These are phyloP conservation scores for Plasmodium ovale DNA, from an alignment of 169 alveolate species.

Conservation along the genomic window DNA sequence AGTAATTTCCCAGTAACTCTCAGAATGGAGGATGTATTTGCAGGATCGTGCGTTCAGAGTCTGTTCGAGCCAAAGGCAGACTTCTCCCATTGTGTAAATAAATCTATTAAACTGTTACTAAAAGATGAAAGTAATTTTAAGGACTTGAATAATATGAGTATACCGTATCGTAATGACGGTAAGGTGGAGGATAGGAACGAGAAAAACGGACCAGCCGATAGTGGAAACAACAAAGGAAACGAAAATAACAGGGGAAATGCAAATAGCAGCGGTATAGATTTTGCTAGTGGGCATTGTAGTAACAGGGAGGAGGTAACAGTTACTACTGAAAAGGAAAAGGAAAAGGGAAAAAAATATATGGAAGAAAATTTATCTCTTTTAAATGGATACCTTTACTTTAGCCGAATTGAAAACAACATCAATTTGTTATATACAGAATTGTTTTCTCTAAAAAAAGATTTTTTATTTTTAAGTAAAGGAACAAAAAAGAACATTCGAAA, in stretches of 20 bases:
- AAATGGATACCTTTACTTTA: conserved; percentile 53
- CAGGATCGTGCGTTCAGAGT: conserved; percentile 52
- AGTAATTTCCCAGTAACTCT: too few relatives aligned
- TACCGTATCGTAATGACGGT: too few relatives aligned
- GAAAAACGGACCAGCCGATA: background rate
- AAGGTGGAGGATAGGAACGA: background rate
- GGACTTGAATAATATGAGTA: background rate
- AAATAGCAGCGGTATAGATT: too few relatives aligned
- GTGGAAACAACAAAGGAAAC: background rate
- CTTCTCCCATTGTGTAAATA: conserved; percentile 44
- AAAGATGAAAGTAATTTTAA: conserved; percentile 1
- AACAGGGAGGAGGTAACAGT: background rate
- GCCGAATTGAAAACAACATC: conserved; percentile 38
- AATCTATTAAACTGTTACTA: conserved; percentile 56
- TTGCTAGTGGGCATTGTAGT: too few relatives aligned
- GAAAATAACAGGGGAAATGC: too few relatives aligned
- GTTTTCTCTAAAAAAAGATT: conserved; percentile 30
- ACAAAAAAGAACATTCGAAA: conserved; percentile 38
- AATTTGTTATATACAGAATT: conserved; percentile 62
- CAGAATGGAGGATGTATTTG: conserved; percentile 74
- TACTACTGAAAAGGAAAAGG: background rate
- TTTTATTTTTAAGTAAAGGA: conserved; percentile 34
- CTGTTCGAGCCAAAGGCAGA: conserved; percentile 71
- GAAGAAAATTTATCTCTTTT: conserved; percentile 48
- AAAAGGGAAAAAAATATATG: background rate